A percentile compares a stretch with the other conserved stretches of the same genome.
These are phyloP conservation scores for Phycomyces nitens DNA, from an alignment of 192 early-diverging fungal genomes.

Conservation along the genomic window DNA sequence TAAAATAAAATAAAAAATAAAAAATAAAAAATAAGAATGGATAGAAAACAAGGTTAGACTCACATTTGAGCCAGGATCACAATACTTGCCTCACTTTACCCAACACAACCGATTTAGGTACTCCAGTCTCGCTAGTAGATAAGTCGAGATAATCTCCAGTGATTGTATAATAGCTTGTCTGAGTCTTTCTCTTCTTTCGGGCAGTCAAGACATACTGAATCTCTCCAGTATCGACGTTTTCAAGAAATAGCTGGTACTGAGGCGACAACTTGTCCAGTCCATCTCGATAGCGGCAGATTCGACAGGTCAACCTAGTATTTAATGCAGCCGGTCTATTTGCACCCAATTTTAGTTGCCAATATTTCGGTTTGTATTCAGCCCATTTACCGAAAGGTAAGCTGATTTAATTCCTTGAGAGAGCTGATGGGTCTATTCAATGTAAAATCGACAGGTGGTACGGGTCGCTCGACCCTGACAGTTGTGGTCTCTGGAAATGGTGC, in stretches of 20 bases:
- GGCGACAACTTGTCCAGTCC: conserved; percentile 66
- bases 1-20: conserved; percentile 15
- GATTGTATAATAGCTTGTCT: conserved; percentile 63
- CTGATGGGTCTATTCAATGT: conserved; percentile 2
- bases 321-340: conserved; percentile 61
- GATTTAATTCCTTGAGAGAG: conserved; percentile 3
- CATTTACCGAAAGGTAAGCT: conserved; percentile 12
- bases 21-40: too few relatives aligned
- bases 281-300: conserved; percentile 59
- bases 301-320: conserved; percentile 63
- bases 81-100: conserved; percentile 37
- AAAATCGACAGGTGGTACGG: conserved; percentile 11
- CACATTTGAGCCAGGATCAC: conserved; percentile 25
- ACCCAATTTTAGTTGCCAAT: too few relatives aligned
- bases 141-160: conserved; percentile 7
- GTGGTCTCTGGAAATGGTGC: neutral
- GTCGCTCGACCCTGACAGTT: conserved; percentile 11
- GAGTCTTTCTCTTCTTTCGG: conserved; percentile 63
- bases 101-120: conserved; percentile 9
- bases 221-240: conserved; percentile 53
- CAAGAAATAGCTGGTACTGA: conserved; percentile 66
- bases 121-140: neutral
- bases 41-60: too few relatives aligned
- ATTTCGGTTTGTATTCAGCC: neutral
- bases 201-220: conserved; percentile 55